phyloP scores from a whole-genome alignment of 2,329 filamentous ascomycete species.

The Clonostachys byssicola region DNA sequence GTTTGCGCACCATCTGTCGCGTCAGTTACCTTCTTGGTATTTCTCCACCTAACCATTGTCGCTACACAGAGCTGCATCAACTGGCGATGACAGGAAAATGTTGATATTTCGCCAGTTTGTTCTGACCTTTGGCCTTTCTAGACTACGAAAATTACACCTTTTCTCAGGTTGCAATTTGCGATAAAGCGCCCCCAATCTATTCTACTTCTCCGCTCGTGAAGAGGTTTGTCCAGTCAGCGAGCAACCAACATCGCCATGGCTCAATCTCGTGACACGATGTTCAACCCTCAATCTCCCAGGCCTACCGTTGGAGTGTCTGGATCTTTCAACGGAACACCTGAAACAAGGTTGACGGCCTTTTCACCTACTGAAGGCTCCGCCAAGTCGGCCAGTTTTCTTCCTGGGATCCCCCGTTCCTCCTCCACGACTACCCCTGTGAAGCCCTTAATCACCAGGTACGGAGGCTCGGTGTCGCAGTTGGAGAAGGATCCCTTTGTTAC shows the following conservation, averaged over 20 bases:
- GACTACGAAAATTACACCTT: no score
- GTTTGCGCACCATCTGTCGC: no score
- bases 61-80: no score
- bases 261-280: conserved; percentile 31
- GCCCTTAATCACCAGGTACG: conserved; percentile 13
- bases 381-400: conserved; percentile 30
- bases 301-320: conserved; percentile 48
- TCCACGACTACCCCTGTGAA: neutral
- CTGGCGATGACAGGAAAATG: no score
- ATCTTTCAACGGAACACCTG: conserved; percentile 59
- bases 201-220: no score
- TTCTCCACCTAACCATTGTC: no score
- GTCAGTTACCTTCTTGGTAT: no score
- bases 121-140: no score
- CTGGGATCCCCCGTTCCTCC: neutral
- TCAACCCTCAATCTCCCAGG: conserved; percentile 42
- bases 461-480: conserved; percentile 11
- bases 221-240: neutral
- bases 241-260: conserved; percentile 21
- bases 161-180: no score
- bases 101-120: no score
- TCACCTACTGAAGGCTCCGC: conserved; percentile 53
- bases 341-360: conserved; percentile 59
- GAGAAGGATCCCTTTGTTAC: conserved; percentile 54
- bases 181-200: no score